Percentiles rank a stretch among this genome's conserved stretches.
Conservation (phyloP, 345 rosid species). For the Syzygium aromaticum region DNA sequence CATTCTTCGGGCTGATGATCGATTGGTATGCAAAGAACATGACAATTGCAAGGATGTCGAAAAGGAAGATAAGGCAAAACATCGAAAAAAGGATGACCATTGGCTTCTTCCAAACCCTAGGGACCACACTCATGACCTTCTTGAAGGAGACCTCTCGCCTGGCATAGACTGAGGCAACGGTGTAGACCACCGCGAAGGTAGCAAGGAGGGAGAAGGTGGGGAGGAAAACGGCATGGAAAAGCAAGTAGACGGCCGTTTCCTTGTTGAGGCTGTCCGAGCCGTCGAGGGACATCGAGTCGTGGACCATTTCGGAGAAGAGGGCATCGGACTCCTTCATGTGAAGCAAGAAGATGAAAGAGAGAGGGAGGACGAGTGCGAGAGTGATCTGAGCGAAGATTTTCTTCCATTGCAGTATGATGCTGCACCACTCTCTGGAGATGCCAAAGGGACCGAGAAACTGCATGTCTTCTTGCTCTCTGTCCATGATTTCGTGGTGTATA, state of each 20-base stretch:
- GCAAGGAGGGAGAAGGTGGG: slow-evolving; percentile 39
- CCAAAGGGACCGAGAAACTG: slow-evolving; percentile 35
- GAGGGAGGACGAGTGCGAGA: slow-evolving; percentile 35
- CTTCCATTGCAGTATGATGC: slow-evolving; percentile 31
- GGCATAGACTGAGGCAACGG: slow-evolving; percentile 33
- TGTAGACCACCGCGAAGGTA: slow-evolving; percentile 37
- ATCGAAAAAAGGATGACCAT: slow-evolving; percentile 27
- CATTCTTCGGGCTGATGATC: background rate
- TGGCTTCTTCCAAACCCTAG: slow-evolving; percentile 47
- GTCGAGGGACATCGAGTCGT: slow-evolving; percentile 2
- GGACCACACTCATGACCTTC: slow-evolving; percentile 32
- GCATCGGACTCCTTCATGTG: slow-evolving; percentile 25
- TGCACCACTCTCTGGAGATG: slow-evolving; percentile 31
- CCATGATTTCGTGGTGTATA: slow-evolving; percentile 11
- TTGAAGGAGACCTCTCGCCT: slow-evolving; percentile 20
- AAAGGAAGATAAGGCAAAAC: slow-evolving; percentile 11
- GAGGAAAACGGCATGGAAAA: slow-evolving; percentile 23
- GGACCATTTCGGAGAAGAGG: slow-evolving; percentile 9
- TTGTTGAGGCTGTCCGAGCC: slow-evolving; percentile 1
- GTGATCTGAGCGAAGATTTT: slow-evolving; percentile 41
- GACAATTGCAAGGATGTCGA: background rate
- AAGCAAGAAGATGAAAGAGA: slow-evolving; percentile 33
- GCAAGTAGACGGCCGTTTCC: slow-evolving; percentile 17
- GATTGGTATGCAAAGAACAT: background rate
- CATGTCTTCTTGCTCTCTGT: slow-evolving; percentile 38